Evolutionary conservation across 2,329 filamentous ascomycete species (phyloP), one percentile per base, ranked within the genome.

Genomic region (Hypoxylon sp.): DNA sequence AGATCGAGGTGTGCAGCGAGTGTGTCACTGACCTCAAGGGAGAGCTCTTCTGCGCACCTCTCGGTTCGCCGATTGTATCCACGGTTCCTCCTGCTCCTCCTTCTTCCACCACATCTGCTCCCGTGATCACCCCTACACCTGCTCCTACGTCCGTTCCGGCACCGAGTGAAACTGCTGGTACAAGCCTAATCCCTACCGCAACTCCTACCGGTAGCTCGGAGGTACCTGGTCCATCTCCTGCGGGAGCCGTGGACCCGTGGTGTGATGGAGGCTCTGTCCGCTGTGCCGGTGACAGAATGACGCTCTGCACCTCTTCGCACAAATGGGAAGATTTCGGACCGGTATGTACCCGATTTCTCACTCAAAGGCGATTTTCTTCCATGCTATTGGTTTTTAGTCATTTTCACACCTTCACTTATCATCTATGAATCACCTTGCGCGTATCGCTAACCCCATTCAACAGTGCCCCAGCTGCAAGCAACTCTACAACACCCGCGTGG

Each of bases 391-490:
- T n/a, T n/a, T n/a, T n/a, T n/a, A n/a, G n/a, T n/a, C n/a, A n/a
- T n/a, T n/a, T n/a, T n/a, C n/a, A n/a, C n/a, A n/a, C n/a, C n/a
- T n/a, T n/a, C n/a, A n/a, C n/a, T n/a, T n/a, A n/a, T n/a, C n/a
- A n/a, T n/a, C n/a, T n/a, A n/a, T n/a, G n/a, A n/a, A n/a, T n/a
- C n/a, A n/a, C n/a, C n/a, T n/a, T n/a, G n/a, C n/a, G n/a, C n/a
- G n/a, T n/a, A n/a, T n/a, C n/a, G 16, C 40, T 32, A 34, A 30
- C 13, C 2, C 40, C 13, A 8, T 3, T 9, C n/a, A 13, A 11
- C 19, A 44, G 17, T 58, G 55, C 35, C 51, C 40, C 9, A 29
- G 26, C 35, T 58, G 51, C 40, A 46, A 49, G 23, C 47, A 50
- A 21, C 43, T 55, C 17, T 36, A 50, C 47, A 44, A 52, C 35